phyloP scores from a whole-genome alignment of 257 asterid species.

The Echites panduratus region DNA sequence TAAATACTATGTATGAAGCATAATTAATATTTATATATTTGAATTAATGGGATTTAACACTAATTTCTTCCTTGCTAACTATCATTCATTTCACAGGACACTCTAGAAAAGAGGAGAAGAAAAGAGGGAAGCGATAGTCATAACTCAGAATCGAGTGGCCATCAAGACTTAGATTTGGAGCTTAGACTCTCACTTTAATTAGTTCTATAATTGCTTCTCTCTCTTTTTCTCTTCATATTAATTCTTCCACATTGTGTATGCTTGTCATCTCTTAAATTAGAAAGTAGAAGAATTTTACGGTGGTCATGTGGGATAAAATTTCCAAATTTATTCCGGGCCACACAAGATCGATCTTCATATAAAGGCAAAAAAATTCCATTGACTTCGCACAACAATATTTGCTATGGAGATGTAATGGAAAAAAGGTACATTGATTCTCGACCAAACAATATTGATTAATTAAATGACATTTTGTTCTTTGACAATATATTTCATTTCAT shows the following conservation, averaged over 20 bases:
- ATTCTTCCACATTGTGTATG: conserved; percentile 11
- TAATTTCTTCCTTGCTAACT: too few relatives aligned
- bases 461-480: neutral
- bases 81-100: conserved; percentile 43
- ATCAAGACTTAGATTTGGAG: conserved; percentile 84
- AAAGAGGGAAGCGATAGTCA: conserved; percentile 37
- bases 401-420: conserved; percentile 5
- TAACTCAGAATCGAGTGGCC: conserved; percentile 46
- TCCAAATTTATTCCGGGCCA: conserved; percentile 3
- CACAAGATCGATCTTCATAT: neutral
- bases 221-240: neutral
- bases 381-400: conserved; percentile 1
- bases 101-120: conserved; percentile 31
- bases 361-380: conserved; percentile 9
- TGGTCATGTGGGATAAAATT: conserved; percentile 3
- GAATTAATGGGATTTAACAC: neutral
- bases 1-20: neutral
- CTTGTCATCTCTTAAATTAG: conserved; percentile 2
- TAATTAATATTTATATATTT: too few relatives aligned
- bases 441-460: too few relatives aligned
- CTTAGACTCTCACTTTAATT: conserved; percentile 47
- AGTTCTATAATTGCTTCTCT: neutral
- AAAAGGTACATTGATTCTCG: conserved; percentile 11
- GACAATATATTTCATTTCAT: neutral
- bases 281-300: too few relatives aligned